These are phyloP conservation scores for Aspergillus transmontanensis DNA, from an alignment of 2,329 filamentous ascomycete genomes.

Conservation along the genomic window DNA sequence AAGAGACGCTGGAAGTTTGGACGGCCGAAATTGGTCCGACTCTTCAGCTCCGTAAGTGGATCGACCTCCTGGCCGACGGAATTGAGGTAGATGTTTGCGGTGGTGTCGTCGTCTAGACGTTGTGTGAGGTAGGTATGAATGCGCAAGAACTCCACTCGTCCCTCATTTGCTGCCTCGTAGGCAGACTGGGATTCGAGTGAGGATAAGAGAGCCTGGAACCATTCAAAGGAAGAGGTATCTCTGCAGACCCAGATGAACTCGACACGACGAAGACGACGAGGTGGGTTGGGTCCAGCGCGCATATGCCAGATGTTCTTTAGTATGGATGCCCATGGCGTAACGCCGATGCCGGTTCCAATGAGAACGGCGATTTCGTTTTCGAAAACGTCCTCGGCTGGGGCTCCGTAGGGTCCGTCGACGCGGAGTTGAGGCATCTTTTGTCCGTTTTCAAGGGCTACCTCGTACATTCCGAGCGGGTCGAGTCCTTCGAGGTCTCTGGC, in stretches of 20 bases:
- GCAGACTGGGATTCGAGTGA: conserved; percentile 87
- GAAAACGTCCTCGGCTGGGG: conserved; percentile 96
- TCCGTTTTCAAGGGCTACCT: conserved; percentile 90
- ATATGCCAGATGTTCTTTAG: conserved; percentile 98
- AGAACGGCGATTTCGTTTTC: conserved; percentile 81
- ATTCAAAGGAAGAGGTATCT: conserved; percentile 94
- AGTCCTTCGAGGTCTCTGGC: conserved; percentile 86
- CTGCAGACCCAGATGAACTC: conserved; percentile 99
- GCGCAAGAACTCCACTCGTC: conserved; percentile 76
- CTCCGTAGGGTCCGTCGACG: conserved; percentile 94
- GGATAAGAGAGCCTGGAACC: conserved; percentile 93
- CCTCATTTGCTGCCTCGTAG: conserved; percentile 62
- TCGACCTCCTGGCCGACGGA: conserved; percentile 85
- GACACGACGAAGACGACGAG: conserved; percentile 84
- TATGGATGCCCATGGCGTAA: conserved; percentile 84
- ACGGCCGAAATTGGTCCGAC: conserved; percentile 90
- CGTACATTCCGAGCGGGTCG: conserved; percentile 95
- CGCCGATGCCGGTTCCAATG: conserved; percentile 81
- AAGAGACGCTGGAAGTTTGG: conserved; percentile 86
- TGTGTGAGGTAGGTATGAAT: conserved; percentile 99
- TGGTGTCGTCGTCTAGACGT: conserved; percentile 85
- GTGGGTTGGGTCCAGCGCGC: conserved; percentile 85
- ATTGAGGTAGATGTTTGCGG: conserved; percentile 96
- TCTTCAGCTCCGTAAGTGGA: conserved; percentile 86
- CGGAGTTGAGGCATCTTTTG: conserved; percentile 88